Evolutionary conservation across 129 eudicot species (phyloP).

Genomic region (Centaurea solstitialis): DNA sequence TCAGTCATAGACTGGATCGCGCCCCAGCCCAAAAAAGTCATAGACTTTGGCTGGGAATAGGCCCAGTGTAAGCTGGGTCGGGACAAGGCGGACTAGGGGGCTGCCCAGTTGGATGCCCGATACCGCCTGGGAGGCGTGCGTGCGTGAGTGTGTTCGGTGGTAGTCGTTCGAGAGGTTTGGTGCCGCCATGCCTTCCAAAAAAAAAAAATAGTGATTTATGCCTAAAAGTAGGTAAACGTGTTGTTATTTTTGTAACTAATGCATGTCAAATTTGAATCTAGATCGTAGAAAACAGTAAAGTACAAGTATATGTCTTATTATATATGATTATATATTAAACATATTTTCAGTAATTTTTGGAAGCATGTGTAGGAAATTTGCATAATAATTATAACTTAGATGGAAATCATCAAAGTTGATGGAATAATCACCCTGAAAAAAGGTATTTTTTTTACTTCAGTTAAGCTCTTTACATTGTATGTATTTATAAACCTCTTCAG

Average conservation of each 20-base stretch:
- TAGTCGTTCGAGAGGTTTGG: no score
- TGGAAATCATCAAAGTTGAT: not conserved
- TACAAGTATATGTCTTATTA: not conserved
- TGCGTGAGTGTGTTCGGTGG: no score
- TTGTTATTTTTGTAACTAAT: conserved; percentile 2
- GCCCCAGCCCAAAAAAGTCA: no score
- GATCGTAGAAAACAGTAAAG: not conserved
- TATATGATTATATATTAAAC: not conserved
- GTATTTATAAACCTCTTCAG: not conserved
- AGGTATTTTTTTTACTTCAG: not conserved
- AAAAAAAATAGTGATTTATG: no score
- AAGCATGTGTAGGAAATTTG: not conserved
- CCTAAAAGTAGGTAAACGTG: not conserved
- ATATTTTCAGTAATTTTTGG: not conserved
- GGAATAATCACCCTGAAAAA: not conserved
- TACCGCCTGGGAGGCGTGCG: no score
- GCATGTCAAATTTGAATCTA: not conserved
- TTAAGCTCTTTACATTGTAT: not conserved
- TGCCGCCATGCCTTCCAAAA: no score
- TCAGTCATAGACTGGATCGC: no score
- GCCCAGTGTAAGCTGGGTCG: no score
- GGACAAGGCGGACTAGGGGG: no score
- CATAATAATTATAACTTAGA: not conserved
- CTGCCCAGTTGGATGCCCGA: no score
- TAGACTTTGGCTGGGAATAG: no score